Evolutionary conservation across 306 rosid genomes (phyloP).

Genomic region (Lathyrus tuberosus): DNA sequence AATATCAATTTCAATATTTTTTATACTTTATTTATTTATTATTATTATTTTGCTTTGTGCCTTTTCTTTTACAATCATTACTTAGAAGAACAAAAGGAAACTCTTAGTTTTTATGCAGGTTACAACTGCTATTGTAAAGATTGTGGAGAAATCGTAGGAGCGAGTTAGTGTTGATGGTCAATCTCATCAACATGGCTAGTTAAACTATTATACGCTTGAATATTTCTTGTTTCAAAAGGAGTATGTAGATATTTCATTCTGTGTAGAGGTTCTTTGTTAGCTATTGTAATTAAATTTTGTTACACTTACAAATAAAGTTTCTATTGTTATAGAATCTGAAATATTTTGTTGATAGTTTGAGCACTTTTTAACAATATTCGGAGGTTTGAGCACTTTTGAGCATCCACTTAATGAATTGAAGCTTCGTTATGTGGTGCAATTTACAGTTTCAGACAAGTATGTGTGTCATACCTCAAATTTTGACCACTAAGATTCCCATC

Average conservation of each 20-base stretch:
- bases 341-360: conserved; percentile 5
- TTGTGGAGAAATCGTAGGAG: conserved; percentile 96
- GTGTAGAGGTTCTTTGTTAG: conserved; percentile 7
- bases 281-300: conserved; percentile 7
- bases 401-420: too few species aligned
- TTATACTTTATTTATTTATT: not conserved
- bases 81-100: conserved; percentile 8
- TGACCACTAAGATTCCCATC: too few species aligned
- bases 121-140: conserved; percentile 70
- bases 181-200: conserved; percentile 86
- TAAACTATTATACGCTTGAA: conserved; percentile 15
- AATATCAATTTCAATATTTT: not conserved
- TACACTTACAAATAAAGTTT: conserved; percentile 1
- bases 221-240: conserved; percentile 18
- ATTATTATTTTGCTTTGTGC: not conserved
- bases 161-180: conserved; percentile 72
- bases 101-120: conserved; percentile 51
- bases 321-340: conserved; percentile 10
- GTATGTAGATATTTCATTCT: not conserved
- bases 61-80: conserved; percentile 16
- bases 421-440: too few species aligned
- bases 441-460: too few species aligned
- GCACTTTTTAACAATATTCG: too few species aligned
- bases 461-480: too few species aligned
- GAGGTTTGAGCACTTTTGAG: too few species aligned